These are phyloP conservation scores for Epichloe sibirici DNA, from an alignment of 2,329 filamentous ascomycete species.

Conservation along the genomic window DNA sequence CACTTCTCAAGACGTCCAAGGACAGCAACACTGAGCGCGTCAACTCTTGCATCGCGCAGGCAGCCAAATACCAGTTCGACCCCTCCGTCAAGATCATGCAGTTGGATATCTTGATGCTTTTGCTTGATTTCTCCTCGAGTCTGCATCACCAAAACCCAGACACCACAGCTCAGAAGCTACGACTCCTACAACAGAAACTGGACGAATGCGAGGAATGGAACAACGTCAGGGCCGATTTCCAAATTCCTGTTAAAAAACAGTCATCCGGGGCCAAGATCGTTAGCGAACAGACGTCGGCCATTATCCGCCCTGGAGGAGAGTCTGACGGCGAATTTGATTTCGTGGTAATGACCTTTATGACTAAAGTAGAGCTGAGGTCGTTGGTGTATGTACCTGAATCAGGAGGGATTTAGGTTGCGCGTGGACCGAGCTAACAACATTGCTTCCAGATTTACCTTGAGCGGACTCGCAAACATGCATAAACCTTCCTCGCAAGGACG, in stretches of 20 bases:
- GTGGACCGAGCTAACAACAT: slow-evolving; percentile 7
- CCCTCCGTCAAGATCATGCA: slow-evolving; percentile 51
- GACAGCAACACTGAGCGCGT: slow-evolving; percentile 57
- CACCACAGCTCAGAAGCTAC: slow-evolving; percentile 46
- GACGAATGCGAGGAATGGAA: slow-evolving; percentile 44
- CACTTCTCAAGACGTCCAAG: slow-evolving; percentile 51
- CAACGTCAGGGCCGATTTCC: slow-evolving; percentile 33
- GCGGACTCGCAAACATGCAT: slow-evolving; percentile 35
- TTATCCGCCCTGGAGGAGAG: slow-evolving; percentile 35
- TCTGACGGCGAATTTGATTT: slow-evolving; percentile 36
- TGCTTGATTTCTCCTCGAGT: slow-evolving; percentile 59
- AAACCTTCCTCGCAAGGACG: slow-evolving; percentile 22
- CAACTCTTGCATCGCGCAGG: slow-evolving; percentile 62
- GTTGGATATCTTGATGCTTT: slow-evolving; percentile 50
- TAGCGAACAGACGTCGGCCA: slow-evolving; percentile 42
- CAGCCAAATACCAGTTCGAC: slow-evolving; percentile 58
- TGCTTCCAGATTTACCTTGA: slow-evolving; percentile 37
- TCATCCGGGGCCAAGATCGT: slow-evolving; percentile 35
- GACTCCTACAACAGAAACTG: slow-evolving; percentile 47
- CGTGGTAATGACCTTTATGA: slow-evolving; percentile 48
- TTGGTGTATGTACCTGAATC: slow-evolving; percentile 32
- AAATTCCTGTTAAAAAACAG: slow-evolving; percentile 44
- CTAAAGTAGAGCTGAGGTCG: slow-evolving; percentile 44
- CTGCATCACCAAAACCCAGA: slow-evolving; percentile 50
- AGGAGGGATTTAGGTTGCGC: too few species aligned